Evolutionary conservation across 78 protist genomes (phyloP).

Genomic region (Salpingoeca rosetta): DNA sequence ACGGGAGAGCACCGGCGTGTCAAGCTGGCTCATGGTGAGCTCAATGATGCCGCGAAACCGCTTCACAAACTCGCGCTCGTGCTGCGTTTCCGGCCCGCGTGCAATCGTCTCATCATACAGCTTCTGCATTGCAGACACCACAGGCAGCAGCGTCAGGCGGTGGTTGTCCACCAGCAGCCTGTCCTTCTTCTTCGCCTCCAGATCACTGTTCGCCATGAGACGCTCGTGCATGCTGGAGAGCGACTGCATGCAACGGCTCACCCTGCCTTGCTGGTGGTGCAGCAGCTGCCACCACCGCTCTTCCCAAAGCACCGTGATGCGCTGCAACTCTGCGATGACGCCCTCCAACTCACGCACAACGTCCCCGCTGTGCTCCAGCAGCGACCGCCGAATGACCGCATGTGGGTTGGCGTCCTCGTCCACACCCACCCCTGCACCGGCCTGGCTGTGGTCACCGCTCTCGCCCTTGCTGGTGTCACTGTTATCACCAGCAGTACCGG

Average conservation of each 20-base stretch:
- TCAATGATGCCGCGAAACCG: not conserved
- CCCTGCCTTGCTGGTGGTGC: slow-evolving; percentile 17
- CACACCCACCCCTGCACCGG: not conserved
- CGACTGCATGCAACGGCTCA: not conserved
- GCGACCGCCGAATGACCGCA: not conserved
- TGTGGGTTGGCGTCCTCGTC: not conserved
- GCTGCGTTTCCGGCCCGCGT: not conserved
- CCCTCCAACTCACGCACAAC: slow-evolving; percentile 30
- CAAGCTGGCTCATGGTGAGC: not conserved
- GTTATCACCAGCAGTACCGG: not conserved
- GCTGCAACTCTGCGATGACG: slow-evolving; percentile 25
- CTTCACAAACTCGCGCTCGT: not conserved
- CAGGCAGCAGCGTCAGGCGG: not conserved
- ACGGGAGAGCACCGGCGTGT: not conserved
- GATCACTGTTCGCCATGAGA: not conserved
- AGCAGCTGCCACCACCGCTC: slow-evolving; percentile 41
- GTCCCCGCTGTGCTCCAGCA: not conserved
- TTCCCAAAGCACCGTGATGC: slow-evolving; percentile 54
- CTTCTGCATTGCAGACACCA: not conserved
- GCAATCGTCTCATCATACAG: not conserved
- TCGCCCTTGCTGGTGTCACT: not conserved
- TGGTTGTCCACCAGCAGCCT: not conserved
- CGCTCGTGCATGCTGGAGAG: not conserved
- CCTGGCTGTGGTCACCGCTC: not conserved
- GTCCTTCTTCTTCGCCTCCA: not conserved